A percentile compares a stretch with the other conserved stretches of the same genome.
phyloP scores from a whole-genome alignment of 1,284 basidiomycete genomes.

The Afroboletus lepidellus region DNA sequence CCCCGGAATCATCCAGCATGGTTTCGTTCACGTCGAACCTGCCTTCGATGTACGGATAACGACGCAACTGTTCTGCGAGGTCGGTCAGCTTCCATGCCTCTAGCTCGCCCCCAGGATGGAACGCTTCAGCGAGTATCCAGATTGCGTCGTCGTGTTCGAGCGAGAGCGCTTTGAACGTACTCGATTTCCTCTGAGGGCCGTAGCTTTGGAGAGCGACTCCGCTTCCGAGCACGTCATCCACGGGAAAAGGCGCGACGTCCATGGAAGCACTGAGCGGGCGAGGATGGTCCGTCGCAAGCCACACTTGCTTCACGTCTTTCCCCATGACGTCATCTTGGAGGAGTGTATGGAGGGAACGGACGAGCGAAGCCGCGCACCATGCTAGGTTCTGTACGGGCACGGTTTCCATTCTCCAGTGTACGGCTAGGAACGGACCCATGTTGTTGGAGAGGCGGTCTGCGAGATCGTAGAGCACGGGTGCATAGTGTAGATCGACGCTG shows the following conservation, averaged over 20 bases:
- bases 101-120: slow-evolving; percentile 40
- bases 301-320: slow-evolving; percentile 37
- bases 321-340: slow-evolving; percentile 32
- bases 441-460: slow-evolving; percentile 37
- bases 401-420: slow-evolving; percentile 54
- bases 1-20: slow-evolving; percentile 43
- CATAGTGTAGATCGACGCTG: slow-evolving; percentile 34
- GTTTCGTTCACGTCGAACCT: slow-evolving; percentile 31
- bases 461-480: slow-evolving; percentile 38
- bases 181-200: slow-evolving; percentile 35
- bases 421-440: slow-evolving; percentile 39
- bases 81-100: slow-evolving; percentile 41
- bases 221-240: neutral
- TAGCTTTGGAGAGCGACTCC: neutral
- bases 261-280: slow-evolving; percentile 22
- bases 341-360: slow-evolving; percentile 39
- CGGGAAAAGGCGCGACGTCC: neutral
- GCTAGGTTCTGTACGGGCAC: slow-evolving; percentile 38
- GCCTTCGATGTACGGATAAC: slow-evolving; percentile 25
- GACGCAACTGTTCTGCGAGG: slow-evolving; percentile 30
- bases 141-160: slow-evolving; percentile 41
- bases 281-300: slow-evolving; percentile 51
- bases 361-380: slow-evolving; percentile 45
- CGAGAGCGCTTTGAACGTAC: slow-evolving; percentile 41
- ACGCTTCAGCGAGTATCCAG: slow-evolving; percentile 41